Percentiles rank a stretch among this genome's conserved stretches.
Conservation (phyloP, 768 basidiomycete genomes). For the Mycena latifolia region DNA sequence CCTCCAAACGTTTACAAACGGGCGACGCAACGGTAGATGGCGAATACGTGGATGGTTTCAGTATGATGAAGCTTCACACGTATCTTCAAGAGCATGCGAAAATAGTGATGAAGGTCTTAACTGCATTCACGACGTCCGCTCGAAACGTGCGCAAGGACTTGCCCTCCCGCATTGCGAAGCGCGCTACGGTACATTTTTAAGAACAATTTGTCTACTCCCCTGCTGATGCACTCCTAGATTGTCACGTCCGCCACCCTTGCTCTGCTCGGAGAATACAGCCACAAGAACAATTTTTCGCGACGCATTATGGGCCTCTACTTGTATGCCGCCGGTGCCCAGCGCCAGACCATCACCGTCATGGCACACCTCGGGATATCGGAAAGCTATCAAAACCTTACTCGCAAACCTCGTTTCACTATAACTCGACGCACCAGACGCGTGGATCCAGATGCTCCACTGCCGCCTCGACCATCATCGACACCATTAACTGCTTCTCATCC, state of each 20-base stretch:
- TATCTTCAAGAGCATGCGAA: too few relatives aligned
- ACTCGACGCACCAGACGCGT: neutral
- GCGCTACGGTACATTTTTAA: too few relatives aligned
- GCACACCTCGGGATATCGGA: slow-evolving; percentile 44
- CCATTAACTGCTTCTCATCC: neutral
- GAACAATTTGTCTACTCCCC: too few relatives aligned
- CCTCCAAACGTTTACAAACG: too few relatives aligned
- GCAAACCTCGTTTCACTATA: slow-evolving; percentile 18
- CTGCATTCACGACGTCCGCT: too few relatives aligned
- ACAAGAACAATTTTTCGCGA: slow-evolving; percentile 45
- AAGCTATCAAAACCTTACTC: slow-evolving; percentile 43
- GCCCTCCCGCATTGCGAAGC: too few relatives aligned
- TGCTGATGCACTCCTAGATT: too few relatives aligned
- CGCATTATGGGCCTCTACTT: slow-evolving; percentile 45
- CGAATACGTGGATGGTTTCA: too few relatives aligned
- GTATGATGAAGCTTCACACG: too few relatives aligned
- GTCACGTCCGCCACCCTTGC: slow-evolving; percentile 35
- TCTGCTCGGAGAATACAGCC: slow-evolving; percentile 46
- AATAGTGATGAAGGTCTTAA: too few relatives aligned
- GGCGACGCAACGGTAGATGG: too few relatives aligned
- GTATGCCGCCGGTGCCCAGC: slow-evolving; percentile 47
- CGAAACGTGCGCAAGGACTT: too few relatives aligned
- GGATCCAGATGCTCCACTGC: neutral
- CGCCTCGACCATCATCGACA: neutral
- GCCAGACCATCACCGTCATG: slow-evolving; percentile 46